A percentile compares a stretch with the other conserved stretches of the same genome.
Conservation (phyloP, 805 yeast species). For the Lachancea nothofagi region DNA sequence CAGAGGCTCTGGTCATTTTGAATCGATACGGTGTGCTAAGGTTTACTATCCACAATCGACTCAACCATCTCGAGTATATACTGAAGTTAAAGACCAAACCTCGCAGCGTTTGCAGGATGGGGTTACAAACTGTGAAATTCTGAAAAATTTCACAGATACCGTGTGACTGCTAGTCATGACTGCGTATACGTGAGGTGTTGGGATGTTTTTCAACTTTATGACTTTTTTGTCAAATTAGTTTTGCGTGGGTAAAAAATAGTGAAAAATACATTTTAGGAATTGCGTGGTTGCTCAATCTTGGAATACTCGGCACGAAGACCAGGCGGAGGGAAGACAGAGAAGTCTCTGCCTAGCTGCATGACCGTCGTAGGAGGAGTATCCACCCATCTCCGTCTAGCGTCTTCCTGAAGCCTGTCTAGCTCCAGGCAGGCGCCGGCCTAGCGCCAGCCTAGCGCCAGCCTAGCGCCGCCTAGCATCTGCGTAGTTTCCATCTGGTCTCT, state of each 20-base stretch:
- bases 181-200: slow-evolving; percentile 5
- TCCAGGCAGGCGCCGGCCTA: no score
- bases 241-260: not conserved
- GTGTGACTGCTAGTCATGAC: not conserved
- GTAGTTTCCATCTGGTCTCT: not conserved
- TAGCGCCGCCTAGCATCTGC: not conserved
- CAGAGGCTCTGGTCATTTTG: slow-evolving; percentile 95
- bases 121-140: no score
- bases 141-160: not conserved
- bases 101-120: not conserved
- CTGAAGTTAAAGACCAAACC: not conserved
- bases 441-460: no score
- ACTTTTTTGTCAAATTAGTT: not conserved
- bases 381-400: not conserved
- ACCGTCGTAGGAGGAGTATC: not conserved
- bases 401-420: not conserved
- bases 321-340: not conserved
- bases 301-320: no score
- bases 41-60: no score
- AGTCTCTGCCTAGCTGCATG: not conserved
- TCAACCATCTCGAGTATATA: no score
- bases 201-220: not conserved
- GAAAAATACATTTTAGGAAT: not conserved
- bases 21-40: not conserved
- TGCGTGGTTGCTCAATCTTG: no score